Conservation (phyloP, 1,284 basidiomycete genomes). For the Vanrija humicola region DNA sequence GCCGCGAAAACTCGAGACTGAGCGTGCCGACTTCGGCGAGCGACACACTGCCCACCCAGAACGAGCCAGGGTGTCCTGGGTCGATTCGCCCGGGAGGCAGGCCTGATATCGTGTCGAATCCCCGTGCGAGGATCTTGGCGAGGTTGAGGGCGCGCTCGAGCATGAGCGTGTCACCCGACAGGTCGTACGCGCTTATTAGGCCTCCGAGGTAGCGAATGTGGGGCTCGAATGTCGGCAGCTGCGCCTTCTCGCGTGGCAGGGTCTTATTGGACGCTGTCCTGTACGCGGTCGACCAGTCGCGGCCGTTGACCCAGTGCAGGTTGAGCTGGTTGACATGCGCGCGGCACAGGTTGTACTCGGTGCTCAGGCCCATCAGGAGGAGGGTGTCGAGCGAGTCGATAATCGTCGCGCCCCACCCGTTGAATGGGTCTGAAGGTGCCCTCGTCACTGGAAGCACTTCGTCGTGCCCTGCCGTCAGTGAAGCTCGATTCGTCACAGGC, state of each 20-base stretch:
- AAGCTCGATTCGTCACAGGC: constrained; percentile 5
- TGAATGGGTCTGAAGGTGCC: constrained; percentile 38
- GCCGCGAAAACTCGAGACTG: constrained; percentile 54
- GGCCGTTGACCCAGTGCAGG: constrained; percentile 55
- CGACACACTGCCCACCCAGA: constrained; percentile 27
- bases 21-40: constrained; percentile 52
- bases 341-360: constrained; percentile 71
- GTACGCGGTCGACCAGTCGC: constrained; percentile 54
- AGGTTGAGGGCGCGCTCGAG: constrained; percentile 54
- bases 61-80: constrained; percentile 32
- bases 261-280: neutral
- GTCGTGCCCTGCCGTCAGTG: constrained; percentile 37
- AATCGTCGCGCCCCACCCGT: constrained; percentile 76
- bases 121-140: constrained; percentile 52
- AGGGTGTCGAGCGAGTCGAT: constrained; percentile 85
- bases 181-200: constrained; percentile 74
- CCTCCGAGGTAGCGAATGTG: constrained; percentile 87
- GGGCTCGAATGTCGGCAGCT: constrained; percentile 73
- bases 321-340: constrained; percentile 62
- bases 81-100: constrained; percentile 48
- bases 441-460: constrained; percentile 43
- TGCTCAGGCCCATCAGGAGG: constrained; percentile 72
- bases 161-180: constrained; percentile 60
- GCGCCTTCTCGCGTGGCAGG: constrained; percentile 54
- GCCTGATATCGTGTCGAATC: constrained; percentile 53